These are phyloP conservation scores for Fraxinus sp. DNA, from an alignment of 305 asterid species.

Conservation along the genomic window DNA sequence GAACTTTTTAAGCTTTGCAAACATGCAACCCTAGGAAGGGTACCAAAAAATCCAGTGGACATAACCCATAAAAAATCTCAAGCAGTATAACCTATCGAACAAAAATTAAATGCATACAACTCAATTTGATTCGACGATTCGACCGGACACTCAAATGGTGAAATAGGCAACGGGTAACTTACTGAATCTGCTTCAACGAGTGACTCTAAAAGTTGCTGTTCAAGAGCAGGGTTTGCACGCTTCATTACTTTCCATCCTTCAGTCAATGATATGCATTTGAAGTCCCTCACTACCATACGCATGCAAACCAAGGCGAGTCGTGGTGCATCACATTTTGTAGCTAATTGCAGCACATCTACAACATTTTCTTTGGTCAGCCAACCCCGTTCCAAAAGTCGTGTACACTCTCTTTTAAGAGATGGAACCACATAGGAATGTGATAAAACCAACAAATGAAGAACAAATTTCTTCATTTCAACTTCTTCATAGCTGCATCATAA, in stretches of 20 bases:
- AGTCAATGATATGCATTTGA: constrained; percentile 59
- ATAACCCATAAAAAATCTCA: background rate
- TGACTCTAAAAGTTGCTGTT: constrained; percentile 72
- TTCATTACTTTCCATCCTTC: constrained; percentile 93
- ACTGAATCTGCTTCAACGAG: constrained; percentile 84
- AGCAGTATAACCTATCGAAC: background rate
- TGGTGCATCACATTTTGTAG: constrained; percentile 73
- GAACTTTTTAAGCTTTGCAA: background rate
- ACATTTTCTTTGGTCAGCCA: constrained; percentile 69
- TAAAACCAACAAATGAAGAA: constrained; percentile 74
- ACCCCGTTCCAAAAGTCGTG: constrained; percentile 47
- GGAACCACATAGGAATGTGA: constrained; percentile 70
- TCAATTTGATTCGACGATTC: background rate
- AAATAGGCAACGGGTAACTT: constrained; percentile 35
- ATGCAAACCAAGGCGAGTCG: constrained; percentile 56
- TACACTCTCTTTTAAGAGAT: constrained; percentile 61
- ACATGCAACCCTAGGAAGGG: background rate
- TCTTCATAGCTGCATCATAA: constrained; percentile 66
- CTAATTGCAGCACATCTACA: constrained; percentile 75
- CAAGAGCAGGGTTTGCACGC: constrained; percentile 65
- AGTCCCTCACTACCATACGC: constrained; percentile 57
- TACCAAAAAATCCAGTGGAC: background rate
- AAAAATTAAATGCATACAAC: background rate
- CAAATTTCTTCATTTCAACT: constrained; percentile 64
- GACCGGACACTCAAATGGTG: background rate